These are phyloP conservation scores for Vachellia collinsii DNA, from an alignment of 306 rosid genomes.

Conservation along the genomic window DNA sequence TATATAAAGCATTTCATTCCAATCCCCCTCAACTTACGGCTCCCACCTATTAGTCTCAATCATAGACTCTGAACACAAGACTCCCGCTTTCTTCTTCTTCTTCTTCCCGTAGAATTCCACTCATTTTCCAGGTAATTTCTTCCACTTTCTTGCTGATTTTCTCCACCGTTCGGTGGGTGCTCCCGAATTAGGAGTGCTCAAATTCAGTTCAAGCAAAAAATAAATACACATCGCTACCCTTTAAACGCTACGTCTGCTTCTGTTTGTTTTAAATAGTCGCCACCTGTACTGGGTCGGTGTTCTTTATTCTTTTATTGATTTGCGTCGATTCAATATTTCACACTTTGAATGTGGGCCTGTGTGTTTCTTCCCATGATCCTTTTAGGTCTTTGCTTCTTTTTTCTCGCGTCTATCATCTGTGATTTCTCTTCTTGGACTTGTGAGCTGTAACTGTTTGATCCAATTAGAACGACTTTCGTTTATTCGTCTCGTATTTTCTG, in stretches of 20 bases:
- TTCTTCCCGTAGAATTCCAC: not conserved
- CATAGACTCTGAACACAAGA: not conserved
- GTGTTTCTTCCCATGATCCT: not conserved
- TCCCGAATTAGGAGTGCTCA: not conserved
- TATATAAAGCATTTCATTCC: conserved; percentile 16
- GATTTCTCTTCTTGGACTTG: not conserved
- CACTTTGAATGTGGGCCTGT: not conserved
- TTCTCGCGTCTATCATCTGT: not conserved
- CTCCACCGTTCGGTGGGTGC: not conserved
- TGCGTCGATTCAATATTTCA: not conserved
- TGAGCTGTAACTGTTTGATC: not conserved
- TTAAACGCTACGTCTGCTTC: not conserved
- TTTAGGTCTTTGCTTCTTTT: not conserved
- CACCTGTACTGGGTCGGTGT: conserved; percentile 3
- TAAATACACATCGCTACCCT: not conserved
- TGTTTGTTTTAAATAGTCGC: not conserved
- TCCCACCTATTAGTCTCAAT: not conserved
- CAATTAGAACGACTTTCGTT: not conserved
- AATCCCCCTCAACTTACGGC: not conserved
- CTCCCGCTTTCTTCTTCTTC: not conserved
- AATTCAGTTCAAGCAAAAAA: not conserved
- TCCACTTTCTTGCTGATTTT: not conserved
- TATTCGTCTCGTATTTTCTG: not conserved
- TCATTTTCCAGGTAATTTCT: conserved; percentile 31
- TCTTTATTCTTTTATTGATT: not conserved